Conservation (phyloP, 441 rosid genomes). For the Euphorbia schlechtendalii region DNA sequence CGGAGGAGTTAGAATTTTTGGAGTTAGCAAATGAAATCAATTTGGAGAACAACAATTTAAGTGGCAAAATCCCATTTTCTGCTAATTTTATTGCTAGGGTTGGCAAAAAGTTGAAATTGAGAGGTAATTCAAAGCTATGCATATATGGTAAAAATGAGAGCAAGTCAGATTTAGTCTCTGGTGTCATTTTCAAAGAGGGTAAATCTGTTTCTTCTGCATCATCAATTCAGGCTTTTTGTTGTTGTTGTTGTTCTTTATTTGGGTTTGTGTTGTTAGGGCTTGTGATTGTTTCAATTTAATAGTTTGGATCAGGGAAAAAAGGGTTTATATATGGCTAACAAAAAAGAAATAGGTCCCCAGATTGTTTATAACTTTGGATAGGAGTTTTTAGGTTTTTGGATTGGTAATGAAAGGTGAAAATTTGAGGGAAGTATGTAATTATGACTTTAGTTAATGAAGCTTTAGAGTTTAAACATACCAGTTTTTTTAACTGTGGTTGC, state of each 20-base stretch:
- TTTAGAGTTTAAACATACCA: too few species aligned
- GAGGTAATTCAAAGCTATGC: constrained; percentile 43
- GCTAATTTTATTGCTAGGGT: constrained; percentile 34
- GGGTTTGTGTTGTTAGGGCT: constrained; percentile 16
- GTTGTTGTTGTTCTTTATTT: not conserved
- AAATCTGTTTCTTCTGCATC: constrained; percentile 15
- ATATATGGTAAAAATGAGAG: too few species aligned
- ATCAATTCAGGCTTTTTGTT: constrained; percentile 10
- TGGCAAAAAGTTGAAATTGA: constrained; percentile 43
- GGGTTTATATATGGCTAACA: constrained; percentile 13
- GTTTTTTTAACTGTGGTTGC: not conserved
- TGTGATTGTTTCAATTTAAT: not conserved
- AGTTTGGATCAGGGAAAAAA: not conserved
- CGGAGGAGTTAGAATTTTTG: constrained; percentile 36
- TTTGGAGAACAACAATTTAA: constrained; percentile 60
- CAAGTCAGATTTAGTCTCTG: constrained; percentile 23
- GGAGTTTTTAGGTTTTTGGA: not conserved
- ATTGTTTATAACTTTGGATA: constrained; percentile 8
- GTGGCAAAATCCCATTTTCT: constrained; percentile 44
- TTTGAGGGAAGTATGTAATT: constrained; percentile 12
- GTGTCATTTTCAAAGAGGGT: constrained; percentile 17
- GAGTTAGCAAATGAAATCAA: constrained; percentile 42
- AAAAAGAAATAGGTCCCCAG: constrained; percentile 4
- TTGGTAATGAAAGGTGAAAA: not conserved
- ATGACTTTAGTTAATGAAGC: too few species aligned